Percentiles rank a stretch among this genome's conserved stretches.
phyloP scores from a whole-genome alignment of 768 basidiomycete species.

The Serendipita sp. region DNA sequence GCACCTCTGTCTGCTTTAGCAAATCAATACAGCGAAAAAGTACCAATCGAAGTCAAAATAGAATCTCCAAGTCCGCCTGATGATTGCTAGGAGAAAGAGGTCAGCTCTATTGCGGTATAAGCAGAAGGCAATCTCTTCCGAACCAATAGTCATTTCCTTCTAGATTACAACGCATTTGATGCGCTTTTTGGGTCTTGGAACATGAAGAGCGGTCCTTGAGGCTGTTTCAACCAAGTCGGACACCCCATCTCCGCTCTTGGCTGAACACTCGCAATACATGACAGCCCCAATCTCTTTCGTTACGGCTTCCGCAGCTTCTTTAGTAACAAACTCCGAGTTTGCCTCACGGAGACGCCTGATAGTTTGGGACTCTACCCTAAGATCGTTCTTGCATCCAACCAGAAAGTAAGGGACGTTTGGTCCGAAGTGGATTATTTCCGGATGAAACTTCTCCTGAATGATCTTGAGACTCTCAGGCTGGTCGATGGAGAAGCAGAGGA shows the following conservation, averaged over 20 bases:
- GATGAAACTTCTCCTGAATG: conserved; percentile 13
- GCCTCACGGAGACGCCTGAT: conserved; percentile 13
- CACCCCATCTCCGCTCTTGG: conserved; percentile 14
- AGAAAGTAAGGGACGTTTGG: conserved; percentile 14
- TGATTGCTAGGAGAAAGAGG: no score
- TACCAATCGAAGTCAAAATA: no score
- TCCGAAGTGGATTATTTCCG: conserved; percentile 11
- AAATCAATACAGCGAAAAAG: no score
- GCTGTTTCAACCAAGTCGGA: conserved; percentile 13
- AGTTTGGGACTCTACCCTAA: conserved; percentile 11
- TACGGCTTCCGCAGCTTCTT: conserved; percentile 8
- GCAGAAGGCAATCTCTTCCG: no score
- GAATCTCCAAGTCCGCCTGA: no score
- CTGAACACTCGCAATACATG: conserved; percentile 11
- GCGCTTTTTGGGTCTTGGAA: no score
- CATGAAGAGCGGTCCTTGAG: neutral
- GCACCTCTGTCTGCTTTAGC: no score
- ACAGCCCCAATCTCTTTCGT: conserved; percentile 1
- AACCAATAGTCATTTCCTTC: no score
- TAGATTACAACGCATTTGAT: no score
- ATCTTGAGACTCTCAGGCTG: conserved; percentile 8
- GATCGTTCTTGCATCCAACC: conserved; percentile 16
- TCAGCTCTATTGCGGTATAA: no score
- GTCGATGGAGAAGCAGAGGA: conserved; percentile 1
- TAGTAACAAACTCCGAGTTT: conserved; percentile 12